phyloP scores from a whole-genome alignment of 1,139 yeast genomes.

The Geotrichum bryndzae region DNA sequence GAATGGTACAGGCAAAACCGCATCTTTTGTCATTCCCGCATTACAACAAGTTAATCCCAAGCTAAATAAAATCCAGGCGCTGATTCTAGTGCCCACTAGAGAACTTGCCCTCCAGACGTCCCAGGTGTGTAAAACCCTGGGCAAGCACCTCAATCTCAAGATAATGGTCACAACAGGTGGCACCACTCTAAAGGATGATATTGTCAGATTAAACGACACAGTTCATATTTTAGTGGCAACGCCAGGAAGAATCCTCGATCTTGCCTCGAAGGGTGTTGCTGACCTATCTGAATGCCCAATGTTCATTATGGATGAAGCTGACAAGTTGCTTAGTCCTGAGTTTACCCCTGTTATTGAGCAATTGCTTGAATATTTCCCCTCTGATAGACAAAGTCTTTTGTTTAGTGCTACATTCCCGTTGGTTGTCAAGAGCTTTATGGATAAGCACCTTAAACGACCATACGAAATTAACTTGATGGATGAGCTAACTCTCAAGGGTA shows the following conservation, averaged over 20 bases:
- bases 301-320: constrained; percentile 98
- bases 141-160: constrained; percentile 85
- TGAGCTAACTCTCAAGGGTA: constrained; percentile 91
- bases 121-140: constrained; percentile 94
- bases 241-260: constrained; percentile 93
- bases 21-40: constrained; percentile 87
- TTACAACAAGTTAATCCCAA: constrained; percentile 82
- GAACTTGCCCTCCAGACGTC: constrained; percentile 96
- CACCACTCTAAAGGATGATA: constrained; percentile 89
- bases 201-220: constrained; percentile 83
- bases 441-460: constrained; percentile 81
- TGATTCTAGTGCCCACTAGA: constrained; percentile 90
- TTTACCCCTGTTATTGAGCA: constrained; percentile 86
- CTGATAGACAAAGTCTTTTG: constrained; percentile 73
- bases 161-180: constrained; percentile 99
- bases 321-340: constrained; percentile 88
- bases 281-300: constrained; percentile 82
- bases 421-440: constrained; percentile 90
- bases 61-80: constrained; percentile 76
- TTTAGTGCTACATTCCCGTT: constrained; percentile 96
- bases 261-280: constrained; percentile 82
- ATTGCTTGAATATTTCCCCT: constrained; percentile 75
- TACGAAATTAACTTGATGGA: constrained; percentile 97
- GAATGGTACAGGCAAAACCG: constrained; percentile 98
- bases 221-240: constrained; percentile 91